A percentile compares a stretch with the other conserved stretches of the same genome.
Evolutionary conservation across 2,329 filamentous ascomycete genomes (phyloP).

Genomic region (Penicillium griseofulvum): DNA sequence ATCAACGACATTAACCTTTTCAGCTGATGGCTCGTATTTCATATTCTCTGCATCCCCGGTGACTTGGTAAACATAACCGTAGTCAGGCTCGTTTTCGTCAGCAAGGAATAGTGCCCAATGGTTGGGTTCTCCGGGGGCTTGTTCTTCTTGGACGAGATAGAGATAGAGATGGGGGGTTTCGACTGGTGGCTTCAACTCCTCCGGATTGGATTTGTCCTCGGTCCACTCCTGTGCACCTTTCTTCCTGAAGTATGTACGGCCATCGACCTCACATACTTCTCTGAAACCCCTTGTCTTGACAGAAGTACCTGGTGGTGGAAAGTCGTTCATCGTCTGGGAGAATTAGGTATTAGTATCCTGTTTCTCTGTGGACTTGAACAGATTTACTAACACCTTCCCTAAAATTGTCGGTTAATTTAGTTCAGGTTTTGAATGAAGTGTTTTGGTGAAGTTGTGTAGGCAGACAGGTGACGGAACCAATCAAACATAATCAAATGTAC

Average conservation of each 20-base stretch:
- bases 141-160: slow-evolving; percentile 21
- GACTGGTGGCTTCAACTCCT: neutral
- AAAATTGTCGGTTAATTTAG: too few relatives aligned
- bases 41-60: slow-evolving; percentile 27
- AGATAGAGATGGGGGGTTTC: slow-evolving; percentile 13
- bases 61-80: slow-evolving; percentile 26
- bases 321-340: slow-evolving; percentile 1
- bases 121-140: slow-evolving; percentile 18
- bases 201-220: slow-evolving; percentile 1
- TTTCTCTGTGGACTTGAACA: neutral
- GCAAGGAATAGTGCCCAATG: slow-evolving; percentile 27
- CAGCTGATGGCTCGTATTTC: slow-evolving; percentile 18
- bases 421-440: neutral
- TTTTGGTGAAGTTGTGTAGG: neutral
- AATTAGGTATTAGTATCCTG: neutral
- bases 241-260: slow-evolving; percentile 13
- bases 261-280: slow-evolving; percentile 21
- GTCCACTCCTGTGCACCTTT: slow-evolving; percentile 20
- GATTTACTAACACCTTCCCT: neutral
- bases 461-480: neutral
- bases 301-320: neutral
- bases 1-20: slow-evolving; percentile 8
- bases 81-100: slow-evolving; percentile 20
- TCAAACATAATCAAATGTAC: neutral
- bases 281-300: slow-evolving; percentile 17